These are phyloP conservation scores for Lindgomyces ingoldianus DNA, from an alignment of 495 filamentous ascomycete genomes.

Conservation along the genomic window DNA sequence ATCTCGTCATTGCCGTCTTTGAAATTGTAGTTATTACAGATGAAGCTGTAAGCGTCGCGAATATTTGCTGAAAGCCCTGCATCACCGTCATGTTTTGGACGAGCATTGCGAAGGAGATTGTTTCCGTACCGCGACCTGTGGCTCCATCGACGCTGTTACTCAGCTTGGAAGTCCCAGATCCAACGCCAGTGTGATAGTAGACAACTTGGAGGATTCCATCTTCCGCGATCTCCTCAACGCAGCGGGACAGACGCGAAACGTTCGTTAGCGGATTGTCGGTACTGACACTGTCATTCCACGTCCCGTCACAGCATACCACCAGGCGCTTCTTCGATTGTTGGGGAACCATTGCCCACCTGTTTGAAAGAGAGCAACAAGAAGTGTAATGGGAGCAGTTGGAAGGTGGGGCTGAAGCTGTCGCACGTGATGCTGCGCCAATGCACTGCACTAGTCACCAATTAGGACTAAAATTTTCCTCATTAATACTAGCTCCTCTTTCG, in stretches of 20 bases:
- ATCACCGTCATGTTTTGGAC: neutral
- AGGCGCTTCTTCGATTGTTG: conserved; percentile 41
- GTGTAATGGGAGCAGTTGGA: neutral
- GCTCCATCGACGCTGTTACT: conserved; percentile 1
- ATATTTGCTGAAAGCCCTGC: conserved; percentile 44
- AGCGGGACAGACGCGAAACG: conserved; percentile 2
- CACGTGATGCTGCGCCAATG: neutral
- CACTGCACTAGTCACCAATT: too few relatives aligned
- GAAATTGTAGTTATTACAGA: conserved; percentile 51
- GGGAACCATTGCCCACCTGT: neutral
- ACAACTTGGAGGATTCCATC: conserved; percentile 47
- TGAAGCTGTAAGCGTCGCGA: conserved; percentile 51
- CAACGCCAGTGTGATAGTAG: conserved; percentile 57
- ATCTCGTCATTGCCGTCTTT: conserved; percentile 52
- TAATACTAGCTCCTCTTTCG: too few relatives aligned
- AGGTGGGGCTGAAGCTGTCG: neutral
- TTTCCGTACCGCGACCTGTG: neutral
- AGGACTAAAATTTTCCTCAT: too few relatives aligned
- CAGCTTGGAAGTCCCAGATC: conserved; percentile 37
- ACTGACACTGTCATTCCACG: conserved; percentile 4
- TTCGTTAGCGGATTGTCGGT: conserved; percentile 38
- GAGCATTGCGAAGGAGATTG: neutral
- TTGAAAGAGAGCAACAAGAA: neutral
- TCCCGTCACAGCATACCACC: conserved; percentile 21
- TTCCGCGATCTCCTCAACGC: neutral